These are phyloP conservation scores for Mucor lusitanicus DNA, from an alignment of 371 early-diverging fungal genomes.

Conservation along the genomic window DNA sequence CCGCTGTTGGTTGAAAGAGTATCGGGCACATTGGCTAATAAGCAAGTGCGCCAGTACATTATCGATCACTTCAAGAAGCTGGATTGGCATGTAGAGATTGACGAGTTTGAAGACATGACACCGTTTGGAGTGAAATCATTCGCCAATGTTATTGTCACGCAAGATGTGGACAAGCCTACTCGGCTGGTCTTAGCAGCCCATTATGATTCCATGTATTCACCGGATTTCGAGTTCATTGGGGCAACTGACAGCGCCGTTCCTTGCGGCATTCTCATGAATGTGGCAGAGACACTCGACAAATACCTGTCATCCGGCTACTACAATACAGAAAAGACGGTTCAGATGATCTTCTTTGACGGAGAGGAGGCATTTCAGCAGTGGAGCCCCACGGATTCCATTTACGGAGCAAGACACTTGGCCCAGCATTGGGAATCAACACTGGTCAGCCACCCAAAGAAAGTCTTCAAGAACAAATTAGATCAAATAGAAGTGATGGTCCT, in stretches of 20 bases:
- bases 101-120: slow-evolving; percentile 75
- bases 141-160: slow-evolving; percentile 88
- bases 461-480: slow-evolving; percentile 43
- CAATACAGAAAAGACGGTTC: slow-evolving; percentile 64
- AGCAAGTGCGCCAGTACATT: slow-evolving; percentile 70
- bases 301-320: slow-evolving; percentile 4
- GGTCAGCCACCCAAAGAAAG: slow-evolving; percentile 22
- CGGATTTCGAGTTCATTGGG: slow-evolving; percentile 69
- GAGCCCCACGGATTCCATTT: slow-evolving; percentile 83
- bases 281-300: slow-evolving; percentile 60
- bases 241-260: slow-evolving; percentile 87
- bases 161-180: slow-evolving; percentile 68
- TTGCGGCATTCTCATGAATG: slow-evolving; percentile 86
- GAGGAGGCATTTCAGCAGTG: slow-evolving; percentile 92
- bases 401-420: slow-evolving; percentile 79
- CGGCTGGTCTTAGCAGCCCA: slow-evolving; percentile 91
- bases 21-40: slow-evolving; percentile 74
- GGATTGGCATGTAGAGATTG: slow-evolving; percentile 81
- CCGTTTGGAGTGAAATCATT: slow-evolving; percentile 78
- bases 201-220: slow-evolving; percentile 85
- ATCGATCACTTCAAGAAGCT: slow-evolving; percentile 58
- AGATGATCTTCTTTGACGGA: slow-evolving; percentile 96
- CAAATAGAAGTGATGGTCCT: slow-evolving; percentile 87
- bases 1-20: slow-evolving; percentile 76
- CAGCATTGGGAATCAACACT: slow-evolving; percentile 41